These are phyloP conservation scores for Filosporella fistucella DNA, from an alignment of 495 filamentous ascomycete species.

Conservation along the genomic window DNA sequence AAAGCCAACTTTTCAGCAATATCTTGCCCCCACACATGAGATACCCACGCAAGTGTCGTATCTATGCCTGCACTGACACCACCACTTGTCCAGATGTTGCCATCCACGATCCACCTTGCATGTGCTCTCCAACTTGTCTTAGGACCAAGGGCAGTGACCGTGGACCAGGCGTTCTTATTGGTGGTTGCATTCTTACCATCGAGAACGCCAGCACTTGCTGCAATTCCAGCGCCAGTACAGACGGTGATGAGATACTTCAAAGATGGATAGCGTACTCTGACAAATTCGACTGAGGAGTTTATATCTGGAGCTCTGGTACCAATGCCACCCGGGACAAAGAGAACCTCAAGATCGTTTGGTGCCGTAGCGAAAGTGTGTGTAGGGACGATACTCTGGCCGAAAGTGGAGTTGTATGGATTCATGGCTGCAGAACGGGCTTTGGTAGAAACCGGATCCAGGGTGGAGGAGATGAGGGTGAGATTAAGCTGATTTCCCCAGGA, in stretches of 20 bases:
- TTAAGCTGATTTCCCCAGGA: slow-evolving; percentile 31
- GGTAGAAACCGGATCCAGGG: slow-evolving; percentile 28
- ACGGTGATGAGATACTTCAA: slow-evolving; percentile 55
- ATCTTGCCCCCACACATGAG: slow-evolving; percentile 36
- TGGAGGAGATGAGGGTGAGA: slow-evolving; percentile 44
- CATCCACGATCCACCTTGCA: slow-evolving; percentile 63
- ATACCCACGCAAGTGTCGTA: slow-evolving; percentile 50
- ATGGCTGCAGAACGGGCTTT: slow-evolving; percentile 34
- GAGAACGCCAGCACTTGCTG: slow-evolving; percentile 50
- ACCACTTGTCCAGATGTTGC: slow-evolving; percentile 64
- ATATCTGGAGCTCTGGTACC: slow-evolving; percentile 28
- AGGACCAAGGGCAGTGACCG: slow-evolving; percentile 27
- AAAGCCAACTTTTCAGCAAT: slow-evolving; percentile 23
- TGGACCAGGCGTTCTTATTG: slow-evolving; percentile 39
- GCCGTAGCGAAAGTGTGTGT: slow-evolving; percentile 55
- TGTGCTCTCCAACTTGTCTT: slow-evolving; percentile 53
- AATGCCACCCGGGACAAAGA: slow-evolving; percentile 62
- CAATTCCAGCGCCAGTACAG: slow-evolving; percentile 53
- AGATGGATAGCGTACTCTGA: slow-evolving; percentile 35
- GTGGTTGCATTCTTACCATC: slow-evolving; percentile 55
- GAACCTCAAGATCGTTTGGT: slow-evolving; percentile 52
- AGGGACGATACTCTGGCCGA: slow-evolving; percentile 45
- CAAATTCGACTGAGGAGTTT: slow-evolving; percentile 31
- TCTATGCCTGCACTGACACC: slow-evolving; percentile 64
- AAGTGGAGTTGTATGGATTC: slow-evolving; percentile 26